Percentiles rank a stretch among this genome's conserved stretches.
Conservation (phyloP, 305 asterid species). For the Fraxinus albicans region DNA sequence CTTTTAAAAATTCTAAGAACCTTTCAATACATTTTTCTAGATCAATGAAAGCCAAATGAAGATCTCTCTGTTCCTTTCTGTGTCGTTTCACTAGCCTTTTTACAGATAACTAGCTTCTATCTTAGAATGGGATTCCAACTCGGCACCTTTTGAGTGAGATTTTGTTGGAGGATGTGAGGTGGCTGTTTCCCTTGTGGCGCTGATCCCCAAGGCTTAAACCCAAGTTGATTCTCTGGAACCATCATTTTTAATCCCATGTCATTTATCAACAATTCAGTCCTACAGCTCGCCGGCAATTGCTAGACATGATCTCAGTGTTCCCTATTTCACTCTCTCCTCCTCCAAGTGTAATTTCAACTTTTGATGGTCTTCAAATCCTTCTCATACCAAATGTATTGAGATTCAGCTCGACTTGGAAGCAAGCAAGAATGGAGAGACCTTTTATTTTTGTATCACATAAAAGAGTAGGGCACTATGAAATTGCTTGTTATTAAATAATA, state of each 20-base stretch:
- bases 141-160: not conserved
- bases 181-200: not conserved
- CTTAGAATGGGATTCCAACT: not conserved
- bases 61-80: too few species aligned
- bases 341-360: not conserved
- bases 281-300: not conserved
- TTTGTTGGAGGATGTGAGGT: not conserved
- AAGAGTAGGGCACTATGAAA: conserved; percentile 1
- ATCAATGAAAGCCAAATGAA: not conserved
- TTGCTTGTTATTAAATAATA: not conserved
- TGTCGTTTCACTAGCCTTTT: not conserved
- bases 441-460: not conserved
- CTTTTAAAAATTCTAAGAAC: not conserved
- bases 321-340: not conserved
- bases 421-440: not conserved
- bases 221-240: not conserved
- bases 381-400: not conserved
- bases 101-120: not conserved
- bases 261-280: not conserved
- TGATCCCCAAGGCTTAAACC: not conserved
- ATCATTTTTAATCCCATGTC: not conserved
- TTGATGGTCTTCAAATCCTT: not conserved
- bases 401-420: not conserved
- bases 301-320: not conserved
- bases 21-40: not conserved